A percentile compares a stretch with the other conserved stretches of the same genome.
phyloP scores from a whole-genome alignment of 192 early-diverging fungal genomes.

The Backusella tarrabulga region DNA sequence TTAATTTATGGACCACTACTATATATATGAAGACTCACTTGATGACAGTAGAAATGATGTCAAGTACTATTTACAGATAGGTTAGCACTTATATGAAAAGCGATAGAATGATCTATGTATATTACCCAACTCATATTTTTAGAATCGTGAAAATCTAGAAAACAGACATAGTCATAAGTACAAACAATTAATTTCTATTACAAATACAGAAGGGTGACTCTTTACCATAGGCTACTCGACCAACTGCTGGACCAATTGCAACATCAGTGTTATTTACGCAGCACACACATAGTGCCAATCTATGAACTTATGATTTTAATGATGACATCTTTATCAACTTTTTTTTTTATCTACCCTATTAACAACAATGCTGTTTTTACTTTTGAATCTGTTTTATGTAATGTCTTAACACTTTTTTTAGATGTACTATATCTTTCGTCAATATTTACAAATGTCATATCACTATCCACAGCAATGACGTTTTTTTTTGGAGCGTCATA shows the following conservation, averaged over 20 bases:
- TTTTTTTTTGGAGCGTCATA: background rate
- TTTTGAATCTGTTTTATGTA: background rate
- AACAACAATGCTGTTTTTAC: background rate
- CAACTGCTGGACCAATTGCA: background rate
- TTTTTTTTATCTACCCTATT: background rate
- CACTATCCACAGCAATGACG: background rate
- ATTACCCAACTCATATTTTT: slow-evolving; percentile 4
- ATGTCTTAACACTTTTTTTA: background rate
- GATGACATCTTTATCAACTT: background rate
- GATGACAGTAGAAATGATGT: background rate
- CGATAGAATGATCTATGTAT: background rate
- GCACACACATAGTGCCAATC: background rate
- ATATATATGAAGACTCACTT: background rate
- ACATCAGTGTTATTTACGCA: background rate
- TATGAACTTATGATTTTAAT: background rate
- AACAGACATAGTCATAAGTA: background rate
- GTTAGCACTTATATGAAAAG: background rate
- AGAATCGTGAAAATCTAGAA: background rate
- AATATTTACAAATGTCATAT: background rate
- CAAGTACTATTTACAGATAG: background rate
- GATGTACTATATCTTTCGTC: background rate
- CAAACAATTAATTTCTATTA: background rate
- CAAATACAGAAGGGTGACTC: background rate
- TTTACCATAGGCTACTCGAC: background rate
- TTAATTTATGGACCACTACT: background rate